Evolutionary conservation across 75 land plant genomes (phyloP).

Genomic region (Larix kaempferi): DNA sequence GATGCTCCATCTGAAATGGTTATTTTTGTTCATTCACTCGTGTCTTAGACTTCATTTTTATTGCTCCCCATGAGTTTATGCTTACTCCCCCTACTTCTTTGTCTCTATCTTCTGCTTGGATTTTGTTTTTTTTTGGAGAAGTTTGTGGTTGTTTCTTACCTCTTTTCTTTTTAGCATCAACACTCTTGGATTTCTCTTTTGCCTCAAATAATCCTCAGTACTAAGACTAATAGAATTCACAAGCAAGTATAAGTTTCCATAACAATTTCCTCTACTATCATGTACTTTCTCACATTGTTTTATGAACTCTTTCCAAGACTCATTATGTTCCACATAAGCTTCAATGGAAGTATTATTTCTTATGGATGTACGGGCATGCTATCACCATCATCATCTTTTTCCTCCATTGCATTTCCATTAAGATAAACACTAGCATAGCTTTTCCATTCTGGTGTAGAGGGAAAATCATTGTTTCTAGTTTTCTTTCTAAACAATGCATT

Average conservation of each 20-base stretch:
- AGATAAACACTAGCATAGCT: too few species aligned
- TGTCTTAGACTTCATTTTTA: too few species aligned
- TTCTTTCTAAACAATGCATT: too few species aligned
- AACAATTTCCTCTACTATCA: not conserved
- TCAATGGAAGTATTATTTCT: not conserved
- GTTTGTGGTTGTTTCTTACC: not conserved
- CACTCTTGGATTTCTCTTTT: not conserved
- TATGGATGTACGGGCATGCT: not conserved
- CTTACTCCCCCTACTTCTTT: not conserved
- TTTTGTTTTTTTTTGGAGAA: not conserved
- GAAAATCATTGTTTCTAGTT: too few species aligned
- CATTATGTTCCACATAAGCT: not conserved
- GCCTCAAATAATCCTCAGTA: not conserved
- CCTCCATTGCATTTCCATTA: too few species aligned
- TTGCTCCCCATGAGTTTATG: too few species aligned
- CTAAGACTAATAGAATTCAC: conserved; percentile 22
- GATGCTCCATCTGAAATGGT: too few species aligned
- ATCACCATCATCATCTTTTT: too few species aligned
- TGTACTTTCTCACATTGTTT: not conserved
- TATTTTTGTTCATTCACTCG: too few species aligned
- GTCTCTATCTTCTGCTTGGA: not conserved
- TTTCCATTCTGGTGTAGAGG: too few species aligned
- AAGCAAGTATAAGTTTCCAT: conserved; percentile 16
- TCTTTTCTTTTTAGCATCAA: not conserved
- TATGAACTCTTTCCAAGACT: not conserved